Percentiles rank a stretch among this genome's conserved stretches.
phyloP scores from a whole-genome alignment of 2,329 filamentous ascomycete species.

The Paecilomyces dactylethromorphus region DNA sequence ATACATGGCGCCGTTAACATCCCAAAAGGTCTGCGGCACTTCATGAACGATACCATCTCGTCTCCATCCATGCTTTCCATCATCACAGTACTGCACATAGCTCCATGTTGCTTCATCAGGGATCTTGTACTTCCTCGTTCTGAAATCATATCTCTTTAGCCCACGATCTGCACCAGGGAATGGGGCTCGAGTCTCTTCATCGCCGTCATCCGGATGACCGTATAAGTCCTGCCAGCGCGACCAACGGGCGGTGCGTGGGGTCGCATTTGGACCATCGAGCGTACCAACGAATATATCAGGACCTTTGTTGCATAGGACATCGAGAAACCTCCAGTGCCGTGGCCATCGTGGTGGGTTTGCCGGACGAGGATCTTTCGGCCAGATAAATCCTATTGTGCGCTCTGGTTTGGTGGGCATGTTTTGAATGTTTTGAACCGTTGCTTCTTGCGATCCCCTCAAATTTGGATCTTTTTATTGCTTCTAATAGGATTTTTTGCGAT shows the following conservation, averaged over 20 bases:
- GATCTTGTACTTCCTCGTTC: conserved; percentile 21
- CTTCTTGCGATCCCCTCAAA: not conserved
- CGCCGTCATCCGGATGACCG: conserved; percentile 1
- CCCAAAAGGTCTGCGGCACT: conserved; percentile 15
- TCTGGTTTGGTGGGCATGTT: not conserved
- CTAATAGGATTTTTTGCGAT: not conserved
- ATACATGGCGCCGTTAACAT: conserved; percentile 2
- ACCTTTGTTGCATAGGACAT: conserved; percentile 32
- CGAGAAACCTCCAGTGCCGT: conserved; percentile 23
- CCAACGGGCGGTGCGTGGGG: conserved; percentile 8
- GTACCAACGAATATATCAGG: conserved; percentile 37
- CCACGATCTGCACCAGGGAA: conserved; percentile 15
- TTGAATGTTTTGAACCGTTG: not conserved
- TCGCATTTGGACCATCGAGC: conserved; percentile 8
- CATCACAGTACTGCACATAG: conserved; percentile 21
- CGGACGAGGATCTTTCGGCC: conserved; percentile 32
- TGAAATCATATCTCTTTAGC: conserved; percentile 25
- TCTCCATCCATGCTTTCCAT: not conserved
- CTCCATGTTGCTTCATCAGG: conserved; percentile 24
- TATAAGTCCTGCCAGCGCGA: conserved; percentile 11
- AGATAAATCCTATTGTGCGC: conserved; percentile 20
- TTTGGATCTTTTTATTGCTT: not conserved
- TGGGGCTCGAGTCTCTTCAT: conserved; percentile 3
- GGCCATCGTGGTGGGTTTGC: conserved; percentile 25
- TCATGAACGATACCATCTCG: conserved; percentile 9